phyloP scores from a whole-genome alignment of 208 protist genomes.

The Leishmania aethiopica region DNA sequence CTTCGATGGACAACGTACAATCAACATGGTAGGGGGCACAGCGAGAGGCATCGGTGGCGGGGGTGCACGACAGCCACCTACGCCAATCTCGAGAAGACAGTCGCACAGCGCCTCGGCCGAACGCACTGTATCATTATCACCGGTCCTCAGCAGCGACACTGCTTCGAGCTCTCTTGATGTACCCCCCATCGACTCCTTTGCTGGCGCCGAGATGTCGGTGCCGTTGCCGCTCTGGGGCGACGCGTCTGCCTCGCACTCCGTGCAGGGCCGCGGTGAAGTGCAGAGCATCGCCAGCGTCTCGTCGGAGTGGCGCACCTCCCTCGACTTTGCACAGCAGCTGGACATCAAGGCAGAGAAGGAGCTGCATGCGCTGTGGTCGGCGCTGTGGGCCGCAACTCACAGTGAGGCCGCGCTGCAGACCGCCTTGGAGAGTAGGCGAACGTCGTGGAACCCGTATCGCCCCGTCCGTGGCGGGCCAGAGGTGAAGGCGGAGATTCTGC shows the following conservation, averaged over 20 bases:
- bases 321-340: constrained; percentile 52
- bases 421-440: constrained; percentile 42
- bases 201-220: not conserved
- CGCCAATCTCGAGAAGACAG: not conserved
- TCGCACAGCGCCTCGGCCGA: not conserved
- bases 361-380: constrained; percentile 42
- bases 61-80: not conserved
- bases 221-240: constrained; percentile 4
- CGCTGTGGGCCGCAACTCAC: constrained; percentile 49
- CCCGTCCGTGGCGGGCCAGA: constrained; percentile 50
- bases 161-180: constrained; percentile 2
- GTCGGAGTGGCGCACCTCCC: constrained; percentile 17
- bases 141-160: constrained; percentile 31
- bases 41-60: not conserved
- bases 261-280: not conserved
- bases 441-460: constrained; percentile 83
- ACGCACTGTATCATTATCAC: constrained; percentile 15
- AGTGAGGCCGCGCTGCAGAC: constrained; percentile 41
- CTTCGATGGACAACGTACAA: not conserved
- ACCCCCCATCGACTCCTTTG: not conserved
- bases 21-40: not conserved
- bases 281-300: constrained; percentile 1
- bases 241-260: not conserved
- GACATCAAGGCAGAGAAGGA: constrained; percentile 50
- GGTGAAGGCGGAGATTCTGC: constrained; percentile 58